Evolutionary conservation across 2,329 filamentous ascomycete genomes (phyloP).

Genomic region (Diplodia intermedia): DNA sequence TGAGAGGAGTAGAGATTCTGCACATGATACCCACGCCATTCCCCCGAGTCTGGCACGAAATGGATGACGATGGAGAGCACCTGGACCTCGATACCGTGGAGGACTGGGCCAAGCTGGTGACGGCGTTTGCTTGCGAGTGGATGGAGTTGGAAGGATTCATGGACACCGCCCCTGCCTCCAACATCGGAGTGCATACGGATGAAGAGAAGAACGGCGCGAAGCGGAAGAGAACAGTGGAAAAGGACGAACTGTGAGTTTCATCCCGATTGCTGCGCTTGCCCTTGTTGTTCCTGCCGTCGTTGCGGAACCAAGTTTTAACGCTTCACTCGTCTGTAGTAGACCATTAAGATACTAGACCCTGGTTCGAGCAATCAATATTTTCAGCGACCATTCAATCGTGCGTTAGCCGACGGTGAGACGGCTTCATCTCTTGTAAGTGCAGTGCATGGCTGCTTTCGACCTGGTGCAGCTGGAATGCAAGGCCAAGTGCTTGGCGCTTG

Average conservation of each 20-base stretch:
- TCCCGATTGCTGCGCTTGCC: conserved; percentile 6
- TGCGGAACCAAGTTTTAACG: conserved; percentile 19
- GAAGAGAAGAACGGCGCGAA: conserved; percentile 15
- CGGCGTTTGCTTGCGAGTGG: conserved; percentile 89
- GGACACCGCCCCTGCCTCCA: conserved; percentile 34
- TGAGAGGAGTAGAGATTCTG: conserved; percentile 82
- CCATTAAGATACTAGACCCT: conserved; percentile 27
- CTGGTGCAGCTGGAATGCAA: conserved; percentile 2
- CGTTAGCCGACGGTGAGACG: too few species aligned
- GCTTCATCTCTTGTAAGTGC: not conserved
- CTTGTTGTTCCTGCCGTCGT: not conserved
- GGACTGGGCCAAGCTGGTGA: conserved; percentile 87
- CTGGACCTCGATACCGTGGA: conserved; percentile 79
- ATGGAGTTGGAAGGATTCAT: conserved; percentile 76
- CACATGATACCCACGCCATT: conserved; percentile 89
- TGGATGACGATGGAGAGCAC: conserved; percentile 83
- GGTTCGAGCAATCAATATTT: conserved; percentile 16
- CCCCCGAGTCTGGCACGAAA: conserved; percentile 83
- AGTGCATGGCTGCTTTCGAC: conserved; percentile 5
- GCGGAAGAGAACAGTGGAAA: conserved; percentile 32
- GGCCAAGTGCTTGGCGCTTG: conserved; percentile 9
- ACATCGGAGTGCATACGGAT: conserved; percentile 26
- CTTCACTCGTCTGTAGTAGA: conserved; percentile 1
- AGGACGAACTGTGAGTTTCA: conserved; percentile 42
- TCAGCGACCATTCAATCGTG: not conserved